A percentile compares a stretch with the other conserved stretches of the same genome.
Evolutionary conservation across 805 yeast genomes (phyloP).

Genomic region (Zygoascus flipseniorum): DNA sequence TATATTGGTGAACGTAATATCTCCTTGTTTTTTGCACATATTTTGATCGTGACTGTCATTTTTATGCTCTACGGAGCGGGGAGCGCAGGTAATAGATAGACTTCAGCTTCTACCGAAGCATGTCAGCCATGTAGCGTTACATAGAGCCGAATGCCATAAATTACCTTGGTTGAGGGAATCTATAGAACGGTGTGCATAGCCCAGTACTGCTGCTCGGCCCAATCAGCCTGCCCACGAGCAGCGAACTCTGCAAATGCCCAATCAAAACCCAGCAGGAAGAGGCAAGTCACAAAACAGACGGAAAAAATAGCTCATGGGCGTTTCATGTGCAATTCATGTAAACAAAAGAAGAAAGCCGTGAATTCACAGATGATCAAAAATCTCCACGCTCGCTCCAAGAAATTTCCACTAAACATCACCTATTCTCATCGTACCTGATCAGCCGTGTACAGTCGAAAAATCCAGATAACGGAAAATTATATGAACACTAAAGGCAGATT

Average conservation of each 20-base stretch:
- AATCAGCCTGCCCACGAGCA: background rate
- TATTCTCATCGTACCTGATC: background rate
- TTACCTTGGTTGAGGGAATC: background rate
- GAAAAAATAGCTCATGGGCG: background rate
- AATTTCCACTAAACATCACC: background rate
- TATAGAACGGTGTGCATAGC: background rate
- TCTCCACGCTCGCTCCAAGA: background rate
- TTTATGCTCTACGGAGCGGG: too few species aligned
- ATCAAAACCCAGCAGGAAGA: background rate
- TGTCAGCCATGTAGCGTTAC: too few species aligned
- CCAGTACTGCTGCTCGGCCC: background rate
- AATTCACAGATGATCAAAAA: background rate
- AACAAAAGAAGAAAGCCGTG: background rate
- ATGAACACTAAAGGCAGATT: too few species aligned
- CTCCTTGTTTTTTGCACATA: too few species aligned
- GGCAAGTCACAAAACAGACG: background rate
- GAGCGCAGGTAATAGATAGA: too few species aligned
- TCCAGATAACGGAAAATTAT: too few species aligned
- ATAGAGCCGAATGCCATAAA: background rate
- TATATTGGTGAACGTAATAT: too few species aligned
- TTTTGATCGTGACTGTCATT: too few species aligned
- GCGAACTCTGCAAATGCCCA: background rate
- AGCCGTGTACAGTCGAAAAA: background rate
- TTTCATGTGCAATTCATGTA: background rate
- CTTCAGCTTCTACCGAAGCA: too few species aligned